phyloP scores from a whole-genome alignment of 805 yeast species.

The Schwanniomyces occidentalis region DNA sequence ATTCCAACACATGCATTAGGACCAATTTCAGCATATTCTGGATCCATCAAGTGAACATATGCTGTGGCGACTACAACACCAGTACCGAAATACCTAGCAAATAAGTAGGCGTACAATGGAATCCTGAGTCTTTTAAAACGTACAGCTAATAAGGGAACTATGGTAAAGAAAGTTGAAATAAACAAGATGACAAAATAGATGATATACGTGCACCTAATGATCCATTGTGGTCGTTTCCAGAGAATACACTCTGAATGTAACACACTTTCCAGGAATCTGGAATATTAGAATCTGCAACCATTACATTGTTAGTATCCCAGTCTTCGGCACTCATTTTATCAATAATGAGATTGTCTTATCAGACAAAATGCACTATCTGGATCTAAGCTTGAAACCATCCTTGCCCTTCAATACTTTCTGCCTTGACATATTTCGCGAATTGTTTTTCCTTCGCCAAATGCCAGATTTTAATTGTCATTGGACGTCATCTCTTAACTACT shows the following conservation, averaged over 20 bases:
- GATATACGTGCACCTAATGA: slow-evolving; percentile 7
- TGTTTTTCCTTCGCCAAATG: too few species aligned
- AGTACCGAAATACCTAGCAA: slow-evolving; percentile 30
- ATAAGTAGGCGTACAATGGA: slow-evolving; percentile 58
- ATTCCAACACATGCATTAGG: slow-evolving; percentile 36
- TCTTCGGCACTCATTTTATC: too few species aligned
- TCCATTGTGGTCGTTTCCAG: slow-evolving; percentile 45
- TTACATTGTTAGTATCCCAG: too few species aligned
- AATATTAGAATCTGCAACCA: too few species aligned
- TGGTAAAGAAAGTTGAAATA: slow-evolving; percentile 55
- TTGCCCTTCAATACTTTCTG: too few species aligned
- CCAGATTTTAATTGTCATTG: too few species aligned
- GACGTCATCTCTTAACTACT: too few species aligned
- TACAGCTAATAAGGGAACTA: slow-evolving; percentile 63
- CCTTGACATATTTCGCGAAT: too few species aligned
- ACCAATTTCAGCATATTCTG: slow-evolving; percentile 16
- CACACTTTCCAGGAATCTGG: slow-evolving; percentile 42
- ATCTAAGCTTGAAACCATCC: too few species aligned
- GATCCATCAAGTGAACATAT: slow-evolving; percentile 35
- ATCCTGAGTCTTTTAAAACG: slow-evolving; percentile 56
- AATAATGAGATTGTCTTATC: too few species aligned
- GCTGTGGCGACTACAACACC: slow-evolving; percentile 40
- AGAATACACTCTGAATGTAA: slow-evolving; percentile 41
- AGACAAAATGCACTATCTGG: too few species aligned
- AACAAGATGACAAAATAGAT: slow-evolving; percentile 53